These are phyloP conservation scores for Neurospora sp. DNA, from an alignment of 2,329 filamentous ascomycete species.

Conservation along the genomic window DNA sequence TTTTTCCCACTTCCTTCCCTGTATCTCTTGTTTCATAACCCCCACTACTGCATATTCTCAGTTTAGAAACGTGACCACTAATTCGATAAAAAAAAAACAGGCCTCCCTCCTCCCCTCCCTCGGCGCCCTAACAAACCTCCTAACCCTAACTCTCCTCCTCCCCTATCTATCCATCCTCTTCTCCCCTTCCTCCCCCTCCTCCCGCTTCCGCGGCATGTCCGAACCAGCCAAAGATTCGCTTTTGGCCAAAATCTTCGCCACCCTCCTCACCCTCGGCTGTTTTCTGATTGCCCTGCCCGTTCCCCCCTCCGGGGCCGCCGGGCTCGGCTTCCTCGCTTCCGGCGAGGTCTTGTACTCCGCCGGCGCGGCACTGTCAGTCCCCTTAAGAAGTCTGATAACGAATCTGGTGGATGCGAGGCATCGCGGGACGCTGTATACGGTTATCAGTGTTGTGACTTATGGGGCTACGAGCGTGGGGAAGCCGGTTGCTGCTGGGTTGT, in stretches of 20 bases:
- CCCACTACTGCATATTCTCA: too few species aligned
- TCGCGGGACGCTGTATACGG: background rate
- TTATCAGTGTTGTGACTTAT: background rate
- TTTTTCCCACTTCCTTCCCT: background rate
- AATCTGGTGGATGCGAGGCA: background rate
- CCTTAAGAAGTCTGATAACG: background rate
- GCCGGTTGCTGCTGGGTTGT: background rate
- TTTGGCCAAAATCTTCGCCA: background rate
- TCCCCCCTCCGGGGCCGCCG: background rate
- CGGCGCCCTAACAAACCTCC: conserved; percentile 8
- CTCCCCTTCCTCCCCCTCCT: background rate
- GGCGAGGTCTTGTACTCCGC: background rate
- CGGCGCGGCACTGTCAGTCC: rapidly evolving
- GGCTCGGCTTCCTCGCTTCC: background rate
- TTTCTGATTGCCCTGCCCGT: background rate
- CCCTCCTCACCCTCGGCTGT: background rate
- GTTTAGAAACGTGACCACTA: too few species aligned
- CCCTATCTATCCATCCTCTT: conserved; percentile 7
- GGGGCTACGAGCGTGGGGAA: background rate
- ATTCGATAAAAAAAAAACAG: background rate
- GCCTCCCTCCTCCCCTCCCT: conserved; percentile 13
- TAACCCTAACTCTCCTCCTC: conserved; percentile 5
- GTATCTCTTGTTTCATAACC: too few species aligned
- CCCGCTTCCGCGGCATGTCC: background rate
- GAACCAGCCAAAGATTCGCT: background rate